These are phyloP conservation scores for Cytospora leucostoma DNA, from an alignment of 2,329 filamentous ascomycete species.

Conservation along the genomic window DNA sequence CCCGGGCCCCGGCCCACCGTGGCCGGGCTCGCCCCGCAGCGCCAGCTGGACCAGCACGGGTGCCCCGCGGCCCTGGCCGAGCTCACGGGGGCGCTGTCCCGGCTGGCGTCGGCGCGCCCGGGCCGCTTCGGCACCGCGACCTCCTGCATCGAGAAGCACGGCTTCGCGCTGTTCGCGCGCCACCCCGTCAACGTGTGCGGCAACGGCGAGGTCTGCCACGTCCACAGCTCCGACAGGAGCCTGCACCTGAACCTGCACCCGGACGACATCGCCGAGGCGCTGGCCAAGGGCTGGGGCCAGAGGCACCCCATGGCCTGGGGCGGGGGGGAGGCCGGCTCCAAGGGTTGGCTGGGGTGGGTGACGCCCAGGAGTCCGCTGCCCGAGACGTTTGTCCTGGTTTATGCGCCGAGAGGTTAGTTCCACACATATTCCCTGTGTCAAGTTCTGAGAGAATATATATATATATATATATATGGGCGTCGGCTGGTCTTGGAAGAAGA, in stretches of 20 bases:
- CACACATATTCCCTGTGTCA: background rate
- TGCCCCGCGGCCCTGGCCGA: constrained; percentile 54
- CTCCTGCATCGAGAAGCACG: constrained; percentile 82
- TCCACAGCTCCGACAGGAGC: constrained; percentile 74
- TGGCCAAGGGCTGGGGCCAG: constrained; percentile 80
- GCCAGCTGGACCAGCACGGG: constrained; percentile 71
- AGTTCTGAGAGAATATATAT: no score
- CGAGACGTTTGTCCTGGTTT: constrained; percentile 76
- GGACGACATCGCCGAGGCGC: constrained; percentile 69
- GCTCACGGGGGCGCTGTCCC: constrained; percentile 55
- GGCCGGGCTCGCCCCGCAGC: constrained; percentile 77
- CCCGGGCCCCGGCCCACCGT: constrained; percentile 65
- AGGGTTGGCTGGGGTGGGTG: constrained; percentile 7
- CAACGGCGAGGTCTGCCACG: constrained; percentile 80
- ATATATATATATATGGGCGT: no score
- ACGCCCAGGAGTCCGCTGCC: constrained; percentile 64
- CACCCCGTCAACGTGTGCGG: constrained; percentile 69
- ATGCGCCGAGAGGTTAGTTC: constrained; percentile 66
- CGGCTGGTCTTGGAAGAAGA: background rate
- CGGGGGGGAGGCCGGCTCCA: constrained; percentile 36
- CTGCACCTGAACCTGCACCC: constrained; percentile 82
- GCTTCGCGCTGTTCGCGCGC: constrained; percentile 71
- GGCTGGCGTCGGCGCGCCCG: constrained; percentile 49
- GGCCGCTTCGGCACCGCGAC: constrained; percentile 60
- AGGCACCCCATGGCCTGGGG: constrained; percentile 67